Evolutionary conservation across 148 eudicot species (phyloP).

Genomic region (Rhododendron kiyosumense): DNA sequence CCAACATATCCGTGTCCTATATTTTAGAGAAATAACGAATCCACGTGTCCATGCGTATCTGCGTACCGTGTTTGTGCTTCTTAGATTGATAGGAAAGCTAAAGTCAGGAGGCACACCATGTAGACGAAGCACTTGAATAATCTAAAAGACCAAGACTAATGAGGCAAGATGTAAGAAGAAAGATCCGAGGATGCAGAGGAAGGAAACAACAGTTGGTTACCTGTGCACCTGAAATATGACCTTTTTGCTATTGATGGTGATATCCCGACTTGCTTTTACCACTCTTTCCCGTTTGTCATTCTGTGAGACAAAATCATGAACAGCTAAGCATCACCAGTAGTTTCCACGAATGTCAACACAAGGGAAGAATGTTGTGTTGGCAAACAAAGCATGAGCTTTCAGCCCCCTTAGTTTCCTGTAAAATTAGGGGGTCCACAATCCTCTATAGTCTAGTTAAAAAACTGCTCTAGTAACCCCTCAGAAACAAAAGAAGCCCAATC

Average conservation of each 20-base stretch:
- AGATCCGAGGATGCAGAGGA: background rate
- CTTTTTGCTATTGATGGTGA: conserved; percentile 95
- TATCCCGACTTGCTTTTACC: conserved; percentile 97
- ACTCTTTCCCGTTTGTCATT: conserved; percentile 95
- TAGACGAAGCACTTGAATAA: background rate
- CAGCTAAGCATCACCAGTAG: background rate
- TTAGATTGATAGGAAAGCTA: background rate
- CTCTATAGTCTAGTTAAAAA: background rate
- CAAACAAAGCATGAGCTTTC: background rate
- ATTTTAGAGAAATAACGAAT: background rate
- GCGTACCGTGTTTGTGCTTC: background rate
- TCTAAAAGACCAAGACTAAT: background rate
- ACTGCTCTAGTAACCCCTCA: background rate
- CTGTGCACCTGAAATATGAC: conserved; percentile 99
- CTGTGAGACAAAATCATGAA: conserved; percentile 29
- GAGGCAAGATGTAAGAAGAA: background rate
- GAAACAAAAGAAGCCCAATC: background rate
- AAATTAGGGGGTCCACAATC: background rate
- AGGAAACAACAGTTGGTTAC: conserved; percentile 27
- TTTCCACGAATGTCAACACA: background rate
- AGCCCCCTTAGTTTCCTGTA: background rate
- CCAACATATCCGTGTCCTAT: background rate
- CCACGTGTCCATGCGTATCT: background rate
- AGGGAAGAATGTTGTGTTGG: background rate
- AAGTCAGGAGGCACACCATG: background rate